phyloP scores from a whole-genome alignment of 345 rosid species.

The Citrus sp. region DNA sequence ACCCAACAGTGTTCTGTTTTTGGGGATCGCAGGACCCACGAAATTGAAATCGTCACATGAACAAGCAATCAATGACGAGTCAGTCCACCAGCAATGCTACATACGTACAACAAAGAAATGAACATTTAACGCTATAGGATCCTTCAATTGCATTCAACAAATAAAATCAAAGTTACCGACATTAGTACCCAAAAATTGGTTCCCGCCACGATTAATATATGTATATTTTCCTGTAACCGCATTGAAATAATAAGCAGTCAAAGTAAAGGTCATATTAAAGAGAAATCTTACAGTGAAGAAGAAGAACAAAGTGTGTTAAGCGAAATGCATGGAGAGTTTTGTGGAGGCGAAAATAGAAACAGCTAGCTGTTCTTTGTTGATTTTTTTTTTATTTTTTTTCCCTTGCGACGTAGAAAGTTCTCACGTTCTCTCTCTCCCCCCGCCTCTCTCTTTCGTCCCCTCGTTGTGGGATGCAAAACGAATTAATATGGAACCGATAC shows the following conservation, averaged over 20 bases:
- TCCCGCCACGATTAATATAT: conserved; percentile 10
- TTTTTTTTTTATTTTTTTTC: not conserved
- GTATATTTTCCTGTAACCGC: not conserved
- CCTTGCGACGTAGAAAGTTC: not conserved
- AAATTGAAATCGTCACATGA: not conserved
- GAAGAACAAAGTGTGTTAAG: no score
- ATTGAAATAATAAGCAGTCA: not conserved
- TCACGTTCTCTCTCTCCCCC: conserved; percentile 10
- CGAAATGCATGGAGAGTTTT: not conserved
- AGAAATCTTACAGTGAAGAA: conserved; percentile 2
- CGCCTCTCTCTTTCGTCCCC: not conserved
- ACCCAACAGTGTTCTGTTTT: not conserved
- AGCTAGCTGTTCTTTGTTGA: not conserved
- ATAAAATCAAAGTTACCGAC: not conserved
- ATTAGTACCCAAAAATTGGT: not conserved
- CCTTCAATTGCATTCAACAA: not conserved
- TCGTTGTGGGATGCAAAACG: not conserved
- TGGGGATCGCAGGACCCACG: not conserved
- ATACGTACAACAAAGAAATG: not conserved
- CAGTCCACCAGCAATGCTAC: not conserved
- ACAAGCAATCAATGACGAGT: not conserved
- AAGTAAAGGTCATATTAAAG: not conserved
- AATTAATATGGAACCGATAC: not conserved
- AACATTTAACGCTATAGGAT: not conserved
- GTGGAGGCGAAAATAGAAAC: not conserved